Evolutionary conservation across 148 eudicot species (phyloP).

Genomic region (Oxyria digyna): DNA sequence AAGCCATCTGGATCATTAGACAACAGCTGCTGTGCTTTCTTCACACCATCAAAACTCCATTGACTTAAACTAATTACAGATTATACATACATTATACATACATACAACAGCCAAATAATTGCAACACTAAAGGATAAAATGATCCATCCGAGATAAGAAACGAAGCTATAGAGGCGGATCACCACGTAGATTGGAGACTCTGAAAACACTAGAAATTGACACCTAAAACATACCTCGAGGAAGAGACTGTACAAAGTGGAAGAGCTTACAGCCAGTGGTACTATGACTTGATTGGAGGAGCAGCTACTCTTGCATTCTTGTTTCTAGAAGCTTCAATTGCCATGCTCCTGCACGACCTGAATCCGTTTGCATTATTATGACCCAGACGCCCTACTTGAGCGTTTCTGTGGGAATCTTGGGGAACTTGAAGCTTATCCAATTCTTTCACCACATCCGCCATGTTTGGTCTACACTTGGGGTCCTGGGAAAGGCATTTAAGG

Average conservation of each 20-base stretch:
- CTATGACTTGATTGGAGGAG: conserved; percentile 1
- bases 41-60: background rate
- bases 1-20: too few relatives aligned
- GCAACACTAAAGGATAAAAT: background rate
- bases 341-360: conserved; percentile 3
- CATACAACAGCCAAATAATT: background rate
- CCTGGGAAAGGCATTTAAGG: conserved; percentile 50
- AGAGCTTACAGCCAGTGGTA: background rate
- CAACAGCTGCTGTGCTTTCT: background rate
- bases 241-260: conserved; percentile 3
- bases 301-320: conserved; percentile 1
- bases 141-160: background rate
- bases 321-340: background rate
- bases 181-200: background rate
- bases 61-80: background rate
- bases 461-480: conserved; percentile 56
- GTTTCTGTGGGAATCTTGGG: background rate
- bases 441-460: conserved; percentile 54
- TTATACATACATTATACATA: background rate
- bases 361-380: background rate
- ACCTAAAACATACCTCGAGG: background rate
- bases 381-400: background rate
- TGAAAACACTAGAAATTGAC: background rate
- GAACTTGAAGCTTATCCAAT: conserved; percentile 47
- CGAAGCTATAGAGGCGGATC: background rate